Evolutionary conservation across 2,329 filamentous ascomycete species (phyloP).

Genomic region (Xylariaceae sp.): DNA sequence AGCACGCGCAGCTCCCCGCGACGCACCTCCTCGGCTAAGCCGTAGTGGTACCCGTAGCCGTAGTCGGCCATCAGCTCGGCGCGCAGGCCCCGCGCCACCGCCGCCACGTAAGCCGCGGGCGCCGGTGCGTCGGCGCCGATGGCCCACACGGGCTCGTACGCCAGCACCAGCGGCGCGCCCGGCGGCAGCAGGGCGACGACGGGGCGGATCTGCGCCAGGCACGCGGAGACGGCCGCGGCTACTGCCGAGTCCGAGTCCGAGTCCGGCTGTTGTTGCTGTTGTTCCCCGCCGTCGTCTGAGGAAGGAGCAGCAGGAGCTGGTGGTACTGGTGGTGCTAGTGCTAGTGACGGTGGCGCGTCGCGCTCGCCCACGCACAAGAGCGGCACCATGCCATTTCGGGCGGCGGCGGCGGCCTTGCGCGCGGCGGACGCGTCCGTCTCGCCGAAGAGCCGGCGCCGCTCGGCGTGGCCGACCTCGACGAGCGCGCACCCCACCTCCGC

Average conservation of each 20-base stretch:
- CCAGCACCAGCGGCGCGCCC: conserved; percentile 64
- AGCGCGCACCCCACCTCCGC: conserved; percentile 60
- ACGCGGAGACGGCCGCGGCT: conserved; percentile 60
- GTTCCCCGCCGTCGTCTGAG: conserved; percentile 32
- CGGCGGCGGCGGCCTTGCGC: conserved; percentile 61
- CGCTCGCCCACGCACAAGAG: conserved; percentile 76
- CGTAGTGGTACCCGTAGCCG: no score
- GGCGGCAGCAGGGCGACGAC: conserved; percentile 54
- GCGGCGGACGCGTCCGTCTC: conserved; percentile 66
- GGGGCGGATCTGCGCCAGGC: conserved; percentile 55
- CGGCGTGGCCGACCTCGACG: conserved; percentile 75
- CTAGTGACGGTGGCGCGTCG: conserved; percentile 30
- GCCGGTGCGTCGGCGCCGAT: conserved; percentile 71
- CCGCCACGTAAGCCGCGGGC: conserved; percentile 61
- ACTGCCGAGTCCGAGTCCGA: no score
- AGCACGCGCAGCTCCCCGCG: conserved; percentile 57
- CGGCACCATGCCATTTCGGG: conserved; percentile 63
- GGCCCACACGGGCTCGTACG: conserved; percentile 86
- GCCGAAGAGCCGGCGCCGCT: conserved; percentile 62
- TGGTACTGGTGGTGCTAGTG: not conserved
- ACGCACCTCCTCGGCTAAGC: conserved; percentile 36
- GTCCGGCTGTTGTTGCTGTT: conserved; percentile 34
- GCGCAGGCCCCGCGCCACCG: conserved; percentile 59
- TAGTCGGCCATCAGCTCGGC: conserved; percentile 40
- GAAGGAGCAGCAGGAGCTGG: no score